phyloP scores from a whole-genome alignment of 257 asterid species.

The Nicotiana attenuata region DNA sequence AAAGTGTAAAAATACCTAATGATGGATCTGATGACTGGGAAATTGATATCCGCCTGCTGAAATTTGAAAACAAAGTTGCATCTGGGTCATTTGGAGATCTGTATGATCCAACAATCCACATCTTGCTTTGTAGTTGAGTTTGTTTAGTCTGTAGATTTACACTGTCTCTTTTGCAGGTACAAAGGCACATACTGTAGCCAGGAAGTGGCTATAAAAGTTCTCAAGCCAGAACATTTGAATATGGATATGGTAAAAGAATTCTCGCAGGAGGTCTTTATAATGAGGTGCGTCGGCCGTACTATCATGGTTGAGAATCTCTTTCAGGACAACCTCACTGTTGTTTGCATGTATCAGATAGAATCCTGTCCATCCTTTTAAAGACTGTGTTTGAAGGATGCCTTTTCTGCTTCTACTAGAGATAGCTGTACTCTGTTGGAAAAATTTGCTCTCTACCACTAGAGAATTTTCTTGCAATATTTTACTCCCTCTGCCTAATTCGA shows the following conservation, averaged over 20 bases:
- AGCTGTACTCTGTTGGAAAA: neutral
- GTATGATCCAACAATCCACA: slow-evolving; percentile 20
- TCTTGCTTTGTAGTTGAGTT: neutral
- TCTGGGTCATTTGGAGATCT: slow-evolving; percentile 45
- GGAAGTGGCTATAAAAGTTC: slow-evolving; percentile 51
- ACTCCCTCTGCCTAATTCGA: neutral
- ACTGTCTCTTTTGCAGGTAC: slow-evolving; percentile 23
- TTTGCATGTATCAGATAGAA: neutral
- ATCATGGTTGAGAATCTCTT: slow-evolving; percentile 4
- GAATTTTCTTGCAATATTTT: neutral
- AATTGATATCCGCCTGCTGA: slow-evolving; percentile 33
- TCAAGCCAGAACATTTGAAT: slow-evolving; percentile 35
- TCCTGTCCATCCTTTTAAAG: neutral
- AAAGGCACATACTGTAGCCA: slow-evolving; percentile 48
- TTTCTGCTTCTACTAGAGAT: neutral
- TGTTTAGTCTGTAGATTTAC: neutral
- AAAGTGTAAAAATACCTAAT: slow-evolving; percentile 35
- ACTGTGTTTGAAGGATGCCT: neutral
- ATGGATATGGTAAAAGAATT: slow-evolving; percentile 41
- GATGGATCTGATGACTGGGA: slow-evolving; percentile 50
- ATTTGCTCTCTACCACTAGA: neutral
- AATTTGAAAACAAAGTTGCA: slow-evolving; percentile 33
- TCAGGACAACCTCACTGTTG: neutral
- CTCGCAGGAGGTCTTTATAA: slow-evolving; percentile 42
- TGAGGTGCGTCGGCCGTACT: slow-evolving; percentile 33